Base-by-base conservation (phyloP, 108 stramenopile genomes). In the Stephanodiscus triporus region DNA sequence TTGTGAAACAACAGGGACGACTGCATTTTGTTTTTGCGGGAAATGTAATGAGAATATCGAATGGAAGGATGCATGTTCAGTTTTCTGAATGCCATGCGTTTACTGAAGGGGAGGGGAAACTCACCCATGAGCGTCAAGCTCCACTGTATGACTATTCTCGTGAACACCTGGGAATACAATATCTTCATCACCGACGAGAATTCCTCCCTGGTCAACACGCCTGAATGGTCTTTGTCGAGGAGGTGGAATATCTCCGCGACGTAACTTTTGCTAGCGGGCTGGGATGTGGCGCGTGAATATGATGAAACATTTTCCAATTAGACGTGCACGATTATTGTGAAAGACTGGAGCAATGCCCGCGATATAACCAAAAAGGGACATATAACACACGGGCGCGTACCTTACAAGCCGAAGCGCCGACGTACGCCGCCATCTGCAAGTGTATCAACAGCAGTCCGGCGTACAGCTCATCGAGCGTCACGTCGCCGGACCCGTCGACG, bases 401-500 rank as follows among this genome's bases (percentile, higher is more conserved):
- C 82, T 80, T 80, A 67, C 93, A 91, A 45, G 93, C 93, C 4
- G 93, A 86, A 20, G 93, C 83, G 16, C 93, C 93, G 13, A 84
- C 86, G 73, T 89, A 91, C n/a, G 72, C 72, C 9, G 88, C 93
- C 57, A 90, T 56, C 30, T 90, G 87, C 57, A 94, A 78, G 75
- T 94, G 93, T 76, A 94, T 88, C 62, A 90, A 68, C 14, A 94
- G 61, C 58, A 94, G 53, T 19, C 90, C 93, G 4, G 86, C 55
- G 71, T 94, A 91, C 57, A 94, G 57, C 56, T 94, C 90, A 16
- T 87, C 88, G 68, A 90, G 81, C 36, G 91, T 85, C 7, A 94
- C 79, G 27, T 69, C 65, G n/a, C 89, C 90, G 7, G 84, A 85
- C 24, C 73, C 60, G 72, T 94, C 91, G 11, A 61, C 66, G 78